Percentiles rank a stretch among this genome's conserved stretches.
Conservation (phyloP, 768 basidiomycete genomes). For the Sporobolomyces phaffii region DNA sequence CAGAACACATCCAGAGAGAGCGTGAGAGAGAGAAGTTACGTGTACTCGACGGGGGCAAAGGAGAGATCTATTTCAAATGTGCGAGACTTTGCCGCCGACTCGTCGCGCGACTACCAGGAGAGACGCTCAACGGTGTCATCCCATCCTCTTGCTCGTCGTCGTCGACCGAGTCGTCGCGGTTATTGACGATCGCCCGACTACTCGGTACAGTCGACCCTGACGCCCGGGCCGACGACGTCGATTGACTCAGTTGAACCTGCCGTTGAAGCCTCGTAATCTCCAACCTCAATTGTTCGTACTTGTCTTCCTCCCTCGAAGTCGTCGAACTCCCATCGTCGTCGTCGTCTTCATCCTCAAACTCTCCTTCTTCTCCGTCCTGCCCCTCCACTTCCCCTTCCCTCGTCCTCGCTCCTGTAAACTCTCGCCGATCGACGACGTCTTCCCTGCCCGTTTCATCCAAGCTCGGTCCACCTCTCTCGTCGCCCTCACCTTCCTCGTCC, state of each 20-base stretch:
- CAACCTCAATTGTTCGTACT: neutral
- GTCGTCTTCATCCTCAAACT: neutral
- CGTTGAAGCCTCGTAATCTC: neutral
- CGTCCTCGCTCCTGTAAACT: too few relatives aligned
- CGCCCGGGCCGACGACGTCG: neutral
- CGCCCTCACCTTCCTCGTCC: neutral
- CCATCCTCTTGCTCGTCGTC: neutral
- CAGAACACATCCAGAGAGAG: neutral
- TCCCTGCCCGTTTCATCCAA: too few relatives aligned
- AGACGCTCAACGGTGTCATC: conserved; percentile 18
- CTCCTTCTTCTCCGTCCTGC: too few relatives aligned
- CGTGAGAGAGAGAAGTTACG: too few relatives aligned
- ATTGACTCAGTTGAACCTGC: neutral
- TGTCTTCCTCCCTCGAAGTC: conserved; percentile 10
- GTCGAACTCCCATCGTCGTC: conserved; percentile 3
- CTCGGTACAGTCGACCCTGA: too few relatives aligned
- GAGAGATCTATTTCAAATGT: neutral
- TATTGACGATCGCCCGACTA: too few relatives aligned
- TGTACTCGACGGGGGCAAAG: neutral
- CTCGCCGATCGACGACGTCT: too few relatives aligned
- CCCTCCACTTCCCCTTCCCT: too few relatives aligned
- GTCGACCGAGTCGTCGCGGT: neutral
- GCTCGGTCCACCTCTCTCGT: too few relatives aligned
- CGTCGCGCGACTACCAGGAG: conserved; percentile 8
- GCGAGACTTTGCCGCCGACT: conserved; percentile 2